Evolutionary conservation across 2,329 filamentous ascomycete genomes (phyloP), one percentile per base, ranked within the genome.

Genomic region (Aspergillus flavus): DNA sequence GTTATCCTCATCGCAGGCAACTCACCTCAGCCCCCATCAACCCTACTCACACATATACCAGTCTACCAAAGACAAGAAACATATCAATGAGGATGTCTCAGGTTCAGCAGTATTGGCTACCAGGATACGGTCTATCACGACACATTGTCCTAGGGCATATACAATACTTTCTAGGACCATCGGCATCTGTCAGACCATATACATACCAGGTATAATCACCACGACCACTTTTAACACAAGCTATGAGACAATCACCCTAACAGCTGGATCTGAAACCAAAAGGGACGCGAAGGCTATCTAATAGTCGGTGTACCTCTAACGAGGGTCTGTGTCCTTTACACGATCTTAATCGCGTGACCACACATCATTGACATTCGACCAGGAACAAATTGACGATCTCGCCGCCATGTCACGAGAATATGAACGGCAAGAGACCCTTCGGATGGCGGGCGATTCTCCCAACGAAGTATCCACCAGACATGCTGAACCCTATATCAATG

Each of bases 301-400:
- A 80, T 83, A 62, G 75, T 77, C 45, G 81, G 81, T 36, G 72
- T 78, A 57, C 79, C 78, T 62, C 72, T 83, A 61, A 83, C 81
- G 64, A 77, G 80, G 73, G 81, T 83, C 66, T 67, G 57, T 55
- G 46, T 53, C 58, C 57, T 41, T 30, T 41, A 57, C 3, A n/a
- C 16, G 16, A 41, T 53, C 39, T 43, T 21, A 34, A 57, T 43
- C 23, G 19, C 19, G 39, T 28, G 30, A 39, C 21, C 34, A 57
- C 36, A 26, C 36, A 21, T 34, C 16, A 46, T 65, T 72, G 57
- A 72, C 59, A 57, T 14, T 28, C 43, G 4, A 4, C 1, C 64
- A 83, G 81, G 76, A 80, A 70, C 81, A 83, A 80, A 83, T 83
- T 64, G 78, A 82, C 63, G 81, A 83, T 64, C 74, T 83, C n/a